These are phyloP conservation scores for Gamarada debralockiae DNA, from an alignment of 495 filamentous ascomycete species.

Conservation along the genomic window DNA sequence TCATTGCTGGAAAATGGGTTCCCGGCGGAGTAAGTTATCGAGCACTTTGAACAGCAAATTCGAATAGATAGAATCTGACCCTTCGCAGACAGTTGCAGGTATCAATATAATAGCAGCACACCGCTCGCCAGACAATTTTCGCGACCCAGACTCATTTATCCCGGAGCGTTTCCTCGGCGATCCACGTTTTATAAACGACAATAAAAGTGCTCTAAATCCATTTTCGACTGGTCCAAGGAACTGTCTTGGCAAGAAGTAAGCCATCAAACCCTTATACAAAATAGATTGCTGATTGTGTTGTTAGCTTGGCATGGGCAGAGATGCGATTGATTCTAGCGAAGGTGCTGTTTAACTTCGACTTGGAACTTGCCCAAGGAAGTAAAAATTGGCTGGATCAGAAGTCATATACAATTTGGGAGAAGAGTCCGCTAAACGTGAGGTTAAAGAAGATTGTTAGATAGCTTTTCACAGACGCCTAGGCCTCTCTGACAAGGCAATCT, in stretches of 20 bases:
- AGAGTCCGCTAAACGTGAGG: slow-evolving; percentile 24
- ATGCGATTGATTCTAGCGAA: slow-evolving; percentile 47
- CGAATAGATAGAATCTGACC: slow-evolving; percentile 10
- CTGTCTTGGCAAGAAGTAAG: slow-evolving; percentile 43
- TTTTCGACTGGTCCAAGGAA: slow-evolving; percentile 44
- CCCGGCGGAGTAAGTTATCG: slow-evolving; percentile 11
- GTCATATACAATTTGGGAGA: slow-evolving; percentile 32
- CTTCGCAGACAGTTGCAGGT: slow-evolving; percentile 8
- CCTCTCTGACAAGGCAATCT: too few relatives aligned
- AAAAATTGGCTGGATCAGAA: slow-evolving; percentile 6
- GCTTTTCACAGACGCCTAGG: neutral
- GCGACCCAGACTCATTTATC: slow-evolving; percentile 39
- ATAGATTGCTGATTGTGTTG: neutral
- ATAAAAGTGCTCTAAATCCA: slow-evolving; percentile 32
- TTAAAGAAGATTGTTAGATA: slow-evolving; percentile 8
- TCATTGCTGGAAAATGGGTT: slow-evolving; percentile 11
- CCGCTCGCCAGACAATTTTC: slow-evolving; percentile 22
- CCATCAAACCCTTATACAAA: neutral
- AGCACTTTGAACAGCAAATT: neutral
- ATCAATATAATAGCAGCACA: neutral
- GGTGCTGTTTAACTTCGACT: slow-evolving; percentile 49
- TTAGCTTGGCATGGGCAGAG: slow-evolving; percentile 46
- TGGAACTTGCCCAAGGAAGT: slow-evolving; percentile 21
- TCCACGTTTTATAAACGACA: slow-evolving; percentile 11
- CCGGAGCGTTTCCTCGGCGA: slow-evolving; percentile 3